These are phyloP conservation scores for Geotrichum aggregatum DNA, from an alignment of 1,139 yeast species.

Conservation along the genomic window DNA sequence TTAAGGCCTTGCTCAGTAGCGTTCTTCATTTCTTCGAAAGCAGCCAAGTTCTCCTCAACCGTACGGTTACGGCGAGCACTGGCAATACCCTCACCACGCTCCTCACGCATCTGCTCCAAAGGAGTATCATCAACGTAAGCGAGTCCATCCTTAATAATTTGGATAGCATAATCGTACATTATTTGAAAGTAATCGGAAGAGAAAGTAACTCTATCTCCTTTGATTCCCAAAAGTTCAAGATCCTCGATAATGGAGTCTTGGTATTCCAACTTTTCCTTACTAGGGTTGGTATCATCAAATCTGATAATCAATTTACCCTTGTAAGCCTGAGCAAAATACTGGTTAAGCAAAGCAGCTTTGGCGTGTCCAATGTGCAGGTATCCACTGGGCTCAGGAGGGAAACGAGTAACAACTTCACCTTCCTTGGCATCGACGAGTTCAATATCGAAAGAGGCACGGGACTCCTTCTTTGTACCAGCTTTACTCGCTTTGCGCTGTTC, in stretches of 20 bases:
- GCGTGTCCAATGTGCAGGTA: constrained; percentile 96
- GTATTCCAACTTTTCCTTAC: constrained; percentile 88
- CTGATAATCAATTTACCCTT: constrained; percentile 92
- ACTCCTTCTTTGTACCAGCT: constrained; percentile 49
- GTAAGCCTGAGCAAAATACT: constrained; percentile 89
- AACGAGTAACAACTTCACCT: constrained; percentile 94
- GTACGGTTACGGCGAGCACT: constrained; percentile 86
- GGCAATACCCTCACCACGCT: constrained; percentile 94
- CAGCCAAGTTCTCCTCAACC: constrained; percentile 80
- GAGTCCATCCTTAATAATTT: constrained; percentile 87
- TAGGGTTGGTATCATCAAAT: constrained; percentile 96
- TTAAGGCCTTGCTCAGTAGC: constrained; percentile 88
- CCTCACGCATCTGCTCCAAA: constrained; percentile 91
- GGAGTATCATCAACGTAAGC: constrained; percentile 97
- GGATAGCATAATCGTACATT: constrained; percentile 80
- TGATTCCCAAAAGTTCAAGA: constrained; percentile 79
- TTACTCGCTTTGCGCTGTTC: constrained; percentile 72
- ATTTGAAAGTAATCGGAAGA: constrained; percentile 89
- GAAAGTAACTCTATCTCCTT: constrained; percentile 80
- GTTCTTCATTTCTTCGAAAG: constrained; percentile 86
- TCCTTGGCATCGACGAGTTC: constrained; percentile 84
- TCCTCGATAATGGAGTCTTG: constrained; percentile 91
- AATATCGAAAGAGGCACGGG: constrained; percentile 80
- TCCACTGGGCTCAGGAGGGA: constrained; percentile 93
- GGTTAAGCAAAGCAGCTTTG: constrained; percentile 92